phyloP scores from a whole-genome alignment of 495 filamentous ascomycete species.

The Copromyces sp. region DNA sequence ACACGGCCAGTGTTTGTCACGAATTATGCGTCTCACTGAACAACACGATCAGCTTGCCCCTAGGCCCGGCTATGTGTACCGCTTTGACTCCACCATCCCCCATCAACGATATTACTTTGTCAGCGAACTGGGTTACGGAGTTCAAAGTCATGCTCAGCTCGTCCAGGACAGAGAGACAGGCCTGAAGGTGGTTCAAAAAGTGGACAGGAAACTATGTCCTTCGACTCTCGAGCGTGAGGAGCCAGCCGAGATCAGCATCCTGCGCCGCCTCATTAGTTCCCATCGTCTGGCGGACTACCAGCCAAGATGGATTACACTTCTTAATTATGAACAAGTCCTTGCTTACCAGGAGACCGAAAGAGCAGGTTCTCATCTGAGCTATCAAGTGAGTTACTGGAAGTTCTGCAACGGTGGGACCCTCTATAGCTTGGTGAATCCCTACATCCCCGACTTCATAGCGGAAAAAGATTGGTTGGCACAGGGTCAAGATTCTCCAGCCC shows the following conservation, averaged over 20 bases:
- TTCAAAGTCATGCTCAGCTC: constrained; percentile 5
- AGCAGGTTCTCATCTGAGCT: neutral
- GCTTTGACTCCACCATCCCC: neutral
- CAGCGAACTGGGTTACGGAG: neutral
- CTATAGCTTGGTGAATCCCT: neutral
- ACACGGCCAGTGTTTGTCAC: neutral
- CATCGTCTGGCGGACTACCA: neutral
- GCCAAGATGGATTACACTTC: neutral
- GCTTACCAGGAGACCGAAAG: neutral
- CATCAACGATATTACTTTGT: constrained; percentile 1
- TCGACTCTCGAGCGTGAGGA: neutral
- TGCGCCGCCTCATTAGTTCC: neutral
- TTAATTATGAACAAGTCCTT: neutral
- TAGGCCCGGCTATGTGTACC: neutral
- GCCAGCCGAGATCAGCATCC: constrained; percentile 1
- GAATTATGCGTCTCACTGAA: neutral
- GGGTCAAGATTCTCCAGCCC: too few species aligned
- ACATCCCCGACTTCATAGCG: neutral
- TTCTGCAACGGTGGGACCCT: constrained; percentile 2
- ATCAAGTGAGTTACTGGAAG: constrained; percentile 4
- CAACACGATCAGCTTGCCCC: neutral
- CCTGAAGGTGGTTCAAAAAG: constrained; percentile 3
- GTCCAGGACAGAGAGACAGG: neutral
- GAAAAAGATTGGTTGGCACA: too few species aligned
- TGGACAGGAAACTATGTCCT: neutral